Evolutionary conservation across 768 basidiomycete species (phyloP).

Genomic region (Arthromyces matolae): DNA sequence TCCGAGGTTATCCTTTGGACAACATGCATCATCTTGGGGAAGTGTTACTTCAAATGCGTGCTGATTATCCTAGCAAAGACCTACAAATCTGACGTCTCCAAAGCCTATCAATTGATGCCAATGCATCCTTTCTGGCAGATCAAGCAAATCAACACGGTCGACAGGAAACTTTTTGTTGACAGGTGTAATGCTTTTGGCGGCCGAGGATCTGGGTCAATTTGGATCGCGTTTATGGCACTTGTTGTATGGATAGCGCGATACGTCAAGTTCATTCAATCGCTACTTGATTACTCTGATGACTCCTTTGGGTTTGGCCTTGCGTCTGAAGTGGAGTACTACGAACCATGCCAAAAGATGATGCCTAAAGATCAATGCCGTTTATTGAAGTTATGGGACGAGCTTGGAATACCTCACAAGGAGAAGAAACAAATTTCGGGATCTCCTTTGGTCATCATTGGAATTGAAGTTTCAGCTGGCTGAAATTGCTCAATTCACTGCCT

Average conservation of each 20-base stretch:
- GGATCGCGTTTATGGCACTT: constrained; percentile 4
- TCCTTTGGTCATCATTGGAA: background rate
- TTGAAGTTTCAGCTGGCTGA: constrained; percentile 1
- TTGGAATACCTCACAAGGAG: constrained; percentile 7
- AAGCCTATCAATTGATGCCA: constrained; percentile 3
- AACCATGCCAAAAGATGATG: background rate
- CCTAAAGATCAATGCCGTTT: background rate
- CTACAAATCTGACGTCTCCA: background rate
- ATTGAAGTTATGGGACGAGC: background rate
- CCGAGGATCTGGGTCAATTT: constrained; percentile 4
- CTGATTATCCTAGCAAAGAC: background rate
- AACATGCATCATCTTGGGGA: constrained; percentile 3
- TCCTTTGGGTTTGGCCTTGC: background rate
- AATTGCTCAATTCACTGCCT: background rate
- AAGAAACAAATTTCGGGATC: constrained; percentile 1
- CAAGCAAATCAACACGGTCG: constrained; percentile 3
- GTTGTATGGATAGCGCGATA: constrained; percentile 4
- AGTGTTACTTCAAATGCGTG: background rate
- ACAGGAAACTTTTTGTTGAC: background rate
- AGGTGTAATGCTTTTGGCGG: background rate
- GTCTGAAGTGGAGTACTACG: background rate
- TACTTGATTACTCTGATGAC: constrained; percentile 2
- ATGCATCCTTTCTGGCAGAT: constrained; percentile 8
- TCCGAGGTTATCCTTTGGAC: constrained; percentile 2
- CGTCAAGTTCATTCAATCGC: background rate